Percentiles rank a stretch among this genome's conserved stretches.
Evolutionary conservation across 1,284 basidiomycete species (phyloP).

Genomic region (Puccinia sorghi): DNA sequence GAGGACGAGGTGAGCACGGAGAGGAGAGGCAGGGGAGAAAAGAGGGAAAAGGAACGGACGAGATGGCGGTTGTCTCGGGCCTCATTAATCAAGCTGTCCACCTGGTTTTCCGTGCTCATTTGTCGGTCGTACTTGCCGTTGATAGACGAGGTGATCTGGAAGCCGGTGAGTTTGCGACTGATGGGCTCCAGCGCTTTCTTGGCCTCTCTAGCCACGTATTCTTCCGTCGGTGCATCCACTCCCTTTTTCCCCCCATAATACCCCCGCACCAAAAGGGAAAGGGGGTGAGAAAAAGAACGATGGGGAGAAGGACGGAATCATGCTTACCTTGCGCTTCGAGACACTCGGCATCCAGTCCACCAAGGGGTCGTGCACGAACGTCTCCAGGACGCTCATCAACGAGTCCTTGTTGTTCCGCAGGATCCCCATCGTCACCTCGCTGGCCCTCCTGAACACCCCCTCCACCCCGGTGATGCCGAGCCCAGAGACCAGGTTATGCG

Average conservation of each 20-base stretch:
- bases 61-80: conserved; percentile 73
- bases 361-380: conserved; percentile 95
- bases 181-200: conserved; percentile 75
- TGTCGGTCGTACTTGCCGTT: conserved; percentile 63
- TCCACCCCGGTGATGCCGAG: conserved; percentile 92
- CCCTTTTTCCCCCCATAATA: no score
- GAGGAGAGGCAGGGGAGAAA: neutral
- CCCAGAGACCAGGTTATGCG: conserved; percentile 90
- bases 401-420: conserved; percentile 89
- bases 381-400: conserved; percentile 92
- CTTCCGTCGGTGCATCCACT: conserved; percentile 58
- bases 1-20: conserved; percentile 55
- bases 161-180: conserved; percentile 76
- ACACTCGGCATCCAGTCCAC: conserved; percentile 83
- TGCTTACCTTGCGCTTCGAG: conserved; percentile 56
- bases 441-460: conserved; percentile 88
- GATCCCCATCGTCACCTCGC: conserved; percentile 85
- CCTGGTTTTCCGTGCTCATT: conserved; percentile 77
- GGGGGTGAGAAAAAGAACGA: neutral
- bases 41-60: conserved; percentile 62
- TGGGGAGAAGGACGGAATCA: no score
- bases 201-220: conserved; percentile 53
- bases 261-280: neutral
- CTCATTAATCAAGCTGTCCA: conserved; percentile 84
- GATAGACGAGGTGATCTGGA: conserved; percentile 63